Base-by-base conservation (phyloP, 1,284 basidiomycete genomes). In the Fomitopsis schrenkii region DNA sequence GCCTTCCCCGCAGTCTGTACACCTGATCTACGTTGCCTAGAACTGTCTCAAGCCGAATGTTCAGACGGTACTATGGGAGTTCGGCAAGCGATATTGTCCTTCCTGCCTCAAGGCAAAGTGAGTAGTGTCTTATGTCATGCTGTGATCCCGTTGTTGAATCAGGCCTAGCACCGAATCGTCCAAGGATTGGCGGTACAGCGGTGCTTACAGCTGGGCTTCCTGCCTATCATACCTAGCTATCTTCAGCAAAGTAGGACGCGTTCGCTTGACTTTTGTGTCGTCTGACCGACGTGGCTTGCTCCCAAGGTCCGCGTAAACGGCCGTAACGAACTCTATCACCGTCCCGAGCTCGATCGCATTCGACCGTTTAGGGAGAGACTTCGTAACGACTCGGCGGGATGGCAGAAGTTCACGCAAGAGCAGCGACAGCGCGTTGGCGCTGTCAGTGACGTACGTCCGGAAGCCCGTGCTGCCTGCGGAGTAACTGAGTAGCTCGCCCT, bases 1-100 rank as follows among this genome's bases (percentile, higher is more conserved):
- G n/a, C 44, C 44, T 28, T 55, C 15, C 26, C 30, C 15, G 2
- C 2, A 8, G 10, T 48, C n/a, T 45, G 6, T 22, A 22, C 22
- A 14, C 7, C 36, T 42, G 1, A 30, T 10, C 15, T 6, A 22
- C 53, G 14, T 17, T 14, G 26, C 44, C 10, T 38, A 57, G 56
- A 36, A 26, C 33, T 57, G 56, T 36, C 44, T 57, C 30, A 46
- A 44, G 26, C 44, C 56, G 14, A 57, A 57, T 17, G 45, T 57
- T 36, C 42, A 36, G 30, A 57, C 42, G 7, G 22, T 57, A 28
- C 41, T 57, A 12, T 57, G 56, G 56, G 56, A 57, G 19, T 57
- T 57, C 22, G 19, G 44, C 14, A 26, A 10, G n/a, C 56, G 56
- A 36, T 57, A 57, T n/a, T 57, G 56, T 19, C 41, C 41, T 48